A percentile compares a stretch with the other conserved stretches of the same genome.
These are phyloP conservation scores for Lagenaria siceraria DNA, from an alignment of 306 rosid species.

Conservation along the genomic window DNA sequence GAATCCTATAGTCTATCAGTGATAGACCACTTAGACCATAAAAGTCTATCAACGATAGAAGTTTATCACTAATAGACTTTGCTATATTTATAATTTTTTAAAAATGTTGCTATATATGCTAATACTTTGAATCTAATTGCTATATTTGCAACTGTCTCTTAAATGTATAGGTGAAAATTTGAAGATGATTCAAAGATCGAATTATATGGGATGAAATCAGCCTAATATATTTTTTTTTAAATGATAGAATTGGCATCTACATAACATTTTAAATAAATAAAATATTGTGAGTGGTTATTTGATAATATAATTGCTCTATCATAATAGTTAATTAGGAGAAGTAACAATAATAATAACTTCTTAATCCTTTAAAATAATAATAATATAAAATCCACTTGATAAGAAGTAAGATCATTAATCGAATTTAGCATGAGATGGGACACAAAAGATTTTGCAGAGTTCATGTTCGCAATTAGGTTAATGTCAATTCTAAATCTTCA, in stretches of 20 bases:
- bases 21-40: too few species aligned
- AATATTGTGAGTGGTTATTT: background rate
- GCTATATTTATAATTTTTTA: too few species aligned
- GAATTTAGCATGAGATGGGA: background rate
- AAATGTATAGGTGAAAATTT: too few species aligned
- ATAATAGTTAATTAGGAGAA: background rate
- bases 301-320: background rate
- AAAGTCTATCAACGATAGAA: too few species aligned
- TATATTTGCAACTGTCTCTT: too few species aligned
- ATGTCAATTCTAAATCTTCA: background rate
- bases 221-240: too few species aligned
- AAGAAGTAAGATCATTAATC: background rate
- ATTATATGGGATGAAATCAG: too few species aligned
- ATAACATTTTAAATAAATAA: background rate
- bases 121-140: too few species aligned
- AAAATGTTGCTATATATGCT: too few species aligned
- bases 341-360: background rate
- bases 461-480: background rate
- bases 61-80: too few species aligned
- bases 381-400: background rate
- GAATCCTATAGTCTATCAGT: too few species aligned
- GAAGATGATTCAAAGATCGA: too few species aligned
- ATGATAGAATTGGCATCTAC: background rate
- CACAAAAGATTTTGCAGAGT: background rate
- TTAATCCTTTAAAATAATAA: background rate